A percentile compares a stretch with the other conserved stretches of the same genome.
These are phyloP conservation scores for Trichoderma sp. DNA, from an alignment of 2,329 filamentous ascomycete genomes.

Conservation along the genomic window DNA sequence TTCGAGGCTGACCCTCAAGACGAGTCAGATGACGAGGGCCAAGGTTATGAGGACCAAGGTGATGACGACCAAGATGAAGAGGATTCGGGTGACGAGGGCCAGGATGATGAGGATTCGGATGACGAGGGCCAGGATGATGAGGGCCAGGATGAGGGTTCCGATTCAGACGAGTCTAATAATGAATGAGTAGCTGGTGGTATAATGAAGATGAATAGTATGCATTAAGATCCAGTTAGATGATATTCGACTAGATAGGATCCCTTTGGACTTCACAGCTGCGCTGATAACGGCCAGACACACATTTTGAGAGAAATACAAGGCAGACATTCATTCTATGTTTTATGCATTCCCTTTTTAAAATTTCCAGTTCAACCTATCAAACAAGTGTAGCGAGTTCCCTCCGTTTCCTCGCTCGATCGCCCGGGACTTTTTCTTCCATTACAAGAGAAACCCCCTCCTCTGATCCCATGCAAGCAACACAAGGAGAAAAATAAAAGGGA, in stretches of 20 bases:
- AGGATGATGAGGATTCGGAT: too few relatives aligned
- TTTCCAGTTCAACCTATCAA: conserved; percentile 34
- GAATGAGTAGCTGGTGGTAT: background rate
- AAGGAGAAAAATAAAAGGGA: conserved; percentile 11
- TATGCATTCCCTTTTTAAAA: conserved; percentile 22
- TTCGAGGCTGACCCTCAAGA: too few relatives aligned
- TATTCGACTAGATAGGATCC: background rate
- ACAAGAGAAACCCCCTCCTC: conserved; percentile 33
- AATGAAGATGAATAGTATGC: background rate
- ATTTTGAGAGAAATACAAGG: background rate
- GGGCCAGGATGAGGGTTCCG: background rate
- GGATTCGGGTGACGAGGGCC: too few relatives aligned
- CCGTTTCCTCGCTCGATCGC: conserved; percentile 33
- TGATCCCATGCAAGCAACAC: conserved; percentile 36
- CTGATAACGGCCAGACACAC: background rate
- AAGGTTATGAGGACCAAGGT: too few relatives aligned
- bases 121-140: background rate
- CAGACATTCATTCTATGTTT: conserved; percentile 15
- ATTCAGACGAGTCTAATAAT: background rate
- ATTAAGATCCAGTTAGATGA: background rate
- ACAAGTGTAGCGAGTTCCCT: conserved; percentile 37
- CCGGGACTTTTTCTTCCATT: conserved; percentile 23
- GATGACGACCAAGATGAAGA: too few relatives aligned
- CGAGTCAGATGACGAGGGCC: too few relatives aligned
- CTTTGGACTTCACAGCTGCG: background rate